Evolutionary conservation across 495 filamentous ascomycete genomes (phyloP).

Genomic region (Penicillium robsamsonii): DNA sequence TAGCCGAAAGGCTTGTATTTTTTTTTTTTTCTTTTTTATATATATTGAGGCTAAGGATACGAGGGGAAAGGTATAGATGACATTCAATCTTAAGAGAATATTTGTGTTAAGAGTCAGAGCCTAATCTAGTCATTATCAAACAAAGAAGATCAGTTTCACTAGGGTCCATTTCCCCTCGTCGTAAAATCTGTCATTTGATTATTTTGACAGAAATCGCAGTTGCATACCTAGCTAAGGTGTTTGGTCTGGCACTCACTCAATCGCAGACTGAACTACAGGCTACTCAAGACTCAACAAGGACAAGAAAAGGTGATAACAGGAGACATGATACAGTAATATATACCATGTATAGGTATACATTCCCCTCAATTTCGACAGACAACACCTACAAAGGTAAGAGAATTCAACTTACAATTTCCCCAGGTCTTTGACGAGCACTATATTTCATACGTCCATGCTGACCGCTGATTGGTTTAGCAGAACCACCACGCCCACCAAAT

Average conservation of each 20-base stretch:
- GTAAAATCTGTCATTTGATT: neutral
- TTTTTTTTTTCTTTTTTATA: too few relatives aligned
- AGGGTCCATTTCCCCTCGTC: neutral
- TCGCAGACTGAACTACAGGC: neutral
- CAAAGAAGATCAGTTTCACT: neutral
- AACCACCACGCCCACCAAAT: neutral
- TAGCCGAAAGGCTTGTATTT: neutral
- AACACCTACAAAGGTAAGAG: neutral
- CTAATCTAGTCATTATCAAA: neutral
- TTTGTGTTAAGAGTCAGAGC: neutral
- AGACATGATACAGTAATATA: neutral
- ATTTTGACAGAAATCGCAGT: neutral
- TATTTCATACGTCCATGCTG: neutral
- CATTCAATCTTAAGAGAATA: neutral
- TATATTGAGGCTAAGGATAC: neutral
- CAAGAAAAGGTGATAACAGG: neutral
- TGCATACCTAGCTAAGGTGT: neutral
- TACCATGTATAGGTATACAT: neutral
- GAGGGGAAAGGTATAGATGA: neutral
- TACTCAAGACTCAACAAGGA: neutral
- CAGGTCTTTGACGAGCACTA: neutral
- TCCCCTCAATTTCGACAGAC: neutral
- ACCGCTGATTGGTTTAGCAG: constrained; percentile 1
- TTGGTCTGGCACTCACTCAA: neutral
- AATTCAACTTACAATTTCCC: neutral